phyloP scores from a whole-genome alignment of 495 filamentous ascomycete species.

The Cenococcum geophilum region DNA sequence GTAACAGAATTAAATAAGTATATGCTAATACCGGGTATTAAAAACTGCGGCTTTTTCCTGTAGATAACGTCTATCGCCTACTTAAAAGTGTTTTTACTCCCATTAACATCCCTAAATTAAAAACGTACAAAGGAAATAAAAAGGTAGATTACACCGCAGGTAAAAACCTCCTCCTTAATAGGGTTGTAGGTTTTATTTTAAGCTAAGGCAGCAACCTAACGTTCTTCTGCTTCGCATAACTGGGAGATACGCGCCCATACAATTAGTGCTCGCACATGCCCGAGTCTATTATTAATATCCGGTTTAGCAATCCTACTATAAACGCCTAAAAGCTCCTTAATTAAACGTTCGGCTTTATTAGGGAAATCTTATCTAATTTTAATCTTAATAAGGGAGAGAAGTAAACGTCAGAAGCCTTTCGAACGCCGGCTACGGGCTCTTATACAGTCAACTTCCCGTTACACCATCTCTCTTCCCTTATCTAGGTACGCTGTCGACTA shows the following conservation, averaged over 20 bases:
- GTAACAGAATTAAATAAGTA: constrained; percentile 1
- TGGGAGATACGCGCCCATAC: neutral
- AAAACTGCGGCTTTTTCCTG: neutral
- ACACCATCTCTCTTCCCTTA: too few relatives aligned
- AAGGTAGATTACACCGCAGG: neutral
- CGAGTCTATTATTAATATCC: neutral
- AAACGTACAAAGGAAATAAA: neutral
- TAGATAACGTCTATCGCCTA: neutral
- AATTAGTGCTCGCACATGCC: neutral
- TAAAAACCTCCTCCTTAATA: constrained; percentile 1
- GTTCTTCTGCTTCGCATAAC: neutral
- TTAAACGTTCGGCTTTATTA: neutral
- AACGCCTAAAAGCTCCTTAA: neutral
- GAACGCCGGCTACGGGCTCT: too few relatives aligned
- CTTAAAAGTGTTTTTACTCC: neutral
- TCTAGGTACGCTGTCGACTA: too few relatives aligned
- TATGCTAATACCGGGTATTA: neutral
- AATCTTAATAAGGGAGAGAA: neutral
- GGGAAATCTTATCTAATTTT: neutral
- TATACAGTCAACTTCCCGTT: too few relatives aligned
- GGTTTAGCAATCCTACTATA: neutral
- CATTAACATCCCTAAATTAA: neutral
- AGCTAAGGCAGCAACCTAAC: neutral
- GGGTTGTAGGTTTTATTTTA: neutral
- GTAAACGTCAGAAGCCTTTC: neutral